These are phyloP conservation scores for Phytophthora macrochlamydospora DNA, from an alignment of 352 stramenopile species.

Conservation along the genomic window DNA sequence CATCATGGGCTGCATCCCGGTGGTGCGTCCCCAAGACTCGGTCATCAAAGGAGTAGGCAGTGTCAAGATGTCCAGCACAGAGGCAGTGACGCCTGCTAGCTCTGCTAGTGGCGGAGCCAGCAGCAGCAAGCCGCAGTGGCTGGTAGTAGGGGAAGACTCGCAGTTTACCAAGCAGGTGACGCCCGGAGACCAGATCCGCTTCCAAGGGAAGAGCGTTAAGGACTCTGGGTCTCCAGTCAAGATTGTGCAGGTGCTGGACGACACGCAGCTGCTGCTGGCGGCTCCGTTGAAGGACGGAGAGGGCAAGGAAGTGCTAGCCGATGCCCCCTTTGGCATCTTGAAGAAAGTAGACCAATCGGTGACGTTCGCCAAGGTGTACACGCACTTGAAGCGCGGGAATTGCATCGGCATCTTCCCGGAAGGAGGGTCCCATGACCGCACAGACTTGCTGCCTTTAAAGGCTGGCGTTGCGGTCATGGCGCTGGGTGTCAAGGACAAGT, in stretches of 20 bases:
- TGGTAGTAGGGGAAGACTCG: slow-evolving; percentile 67
- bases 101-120: slow-evolving; percentile 30
- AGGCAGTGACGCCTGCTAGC: slow-evolving; percentile 31
- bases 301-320: slow-evolving; percentile 46
- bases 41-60: slow-evolving; percentile 71
- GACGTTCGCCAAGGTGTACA: slow-evolving; percentile 94
- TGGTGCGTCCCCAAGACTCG: slow-evolving; percentile 95
- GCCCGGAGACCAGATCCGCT: slow-evolving; percentile 80
- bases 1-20: slow-evolving; percentile 96
- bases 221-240: slow-evolving; percentile 85
- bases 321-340: slow-evolving; percentile 83
- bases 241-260: slow-evolving; percentile 83
- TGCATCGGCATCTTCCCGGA: slow-evolving; percentile 98
- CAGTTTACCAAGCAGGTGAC: slow-evolving; percentile 79
- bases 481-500: slow-evolving; percentile 95
- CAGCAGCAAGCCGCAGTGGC: slow-evolving; percentile 34
- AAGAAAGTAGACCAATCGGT: slow-evolving; percentile 92
- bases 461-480: slow-evolving; percentile 98
- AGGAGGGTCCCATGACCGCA: slow-evolving; percentile 97
- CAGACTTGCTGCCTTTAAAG: slow-evolving; percentile 97
- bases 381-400: slow-evolving; percentile 86
- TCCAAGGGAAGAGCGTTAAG: slow-evolving; percentile 77
- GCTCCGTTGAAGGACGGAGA: slow-evolving; percentile 43
- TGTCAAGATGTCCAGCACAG: slow-evolving; percentile 57
- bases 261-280: slow-evolving; percentile 83